These are phyloP conservation scores for Cetraspora pellucida DNA, from an alignment of 192 early-diverging fungal genomes.

Conservation along the genomic window DNA sequence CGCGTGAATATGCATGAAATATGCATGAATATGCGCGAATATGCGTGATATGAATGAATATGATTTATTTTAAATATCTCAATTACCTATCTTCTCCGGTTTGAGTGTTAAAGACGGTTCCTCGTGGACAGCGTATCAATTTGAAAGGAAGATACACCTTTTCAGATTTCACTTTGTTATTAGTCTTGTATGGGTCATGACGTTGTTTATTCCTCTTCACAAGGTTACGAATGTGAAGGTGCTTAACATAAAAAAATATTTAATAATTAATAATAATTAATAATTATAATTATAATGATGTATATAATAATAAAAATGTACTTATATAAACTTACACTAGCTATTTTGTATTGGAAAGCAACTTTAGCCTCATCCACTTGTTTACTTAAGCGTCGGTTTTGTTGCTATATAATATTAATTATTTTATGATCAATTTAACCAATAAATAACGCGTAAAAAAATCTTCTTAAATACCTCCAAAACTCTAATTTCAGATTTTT, in stretches of 20 bases:
- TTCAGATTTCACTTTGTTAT: conserved; percentile 13
- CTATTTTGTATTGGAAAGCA: conserved; percentile 13
- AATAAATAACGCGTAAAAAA: conserved; percentile 4
- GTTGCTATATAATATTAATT: background rate
- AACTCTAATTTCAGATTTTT: conserved; percentile 22
- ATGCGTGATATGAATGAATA: background rate
- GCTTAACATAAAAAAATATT: background rate
- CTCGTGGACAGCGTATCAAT: conserved; percentile 20
- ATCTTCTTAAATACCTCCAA: conserved; percentile 20
- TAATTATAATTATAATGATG: background rate
- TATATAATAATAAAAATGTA: too few relatives aligned
- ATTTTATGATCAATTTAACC: too few relatives aligned
- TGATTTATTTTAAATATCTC: background rate
- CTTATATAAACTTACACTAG: background rate
- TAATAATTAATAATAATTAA: background rate
- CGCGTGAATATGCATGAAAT: background rate
- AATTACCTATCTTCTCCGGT: conserved; percentile 17
- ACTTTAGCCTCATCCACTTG: conserved; percentile 3
- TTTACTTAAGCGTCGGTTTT: background rate
- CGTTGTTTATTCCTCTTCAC: conserved; percentile 13
- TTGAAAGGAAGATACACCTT: conserved; percentile 20
- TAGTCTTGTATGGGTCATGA: background rate
- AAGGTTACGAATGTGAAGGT: conserved; percentile 18
- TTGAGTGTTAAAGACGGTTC: conserved; percentile 5
- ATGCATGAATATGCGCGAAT: background rate